phyloP scores from a whole-genome alignment of 2,329 filamentous ascomycete genomes.

The Pseudogymnoascus sp. region DNA sequence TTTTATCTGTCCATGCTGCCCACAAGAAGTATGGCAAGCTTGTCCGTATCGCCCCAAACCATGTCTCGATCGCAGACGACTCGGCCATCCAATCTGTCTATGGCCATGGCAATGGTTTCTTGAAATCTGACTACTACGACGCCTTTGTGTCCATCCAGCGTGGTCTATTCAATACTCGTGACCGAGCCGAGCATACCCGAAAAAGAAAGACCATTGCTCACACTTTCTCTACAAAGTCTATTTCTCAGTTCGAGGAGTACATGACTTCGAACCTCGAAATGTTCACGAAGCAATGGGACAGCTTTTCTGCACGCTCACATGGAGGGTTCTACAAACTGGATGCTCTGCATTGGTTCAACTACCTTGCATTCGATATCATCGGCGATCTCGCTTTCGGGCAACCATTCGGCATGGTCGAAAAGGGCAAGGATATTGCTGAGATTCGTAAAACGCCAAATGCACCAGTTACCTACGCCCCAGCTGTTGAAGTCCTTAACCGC shows the following conservation, averaged over 20 bases:
- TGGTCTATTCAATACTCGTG: slow-evolving; percentile 83
- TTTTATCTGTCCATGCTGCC: slow-evolving; percentile 53
- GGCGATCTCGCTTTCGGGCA: slow-evolving; percentile 62
- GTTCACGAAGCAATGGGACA: slow-evolving; percentile 68
- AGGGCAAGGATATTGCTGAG: slow-evolving; percentile 70
- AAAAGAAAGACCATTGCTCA: slow-evolving; percentile 87
- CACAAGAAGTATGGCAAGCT: slow-evolving; percentile 60
- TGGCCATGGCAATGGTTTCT: slow-evolving; percentile 64
- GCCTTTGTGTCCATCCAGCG: slow-evolving; percentile 82
- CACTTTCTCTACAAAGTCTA: slow-evolving; percentile 75
- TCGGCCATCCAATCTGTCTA: slow-evolving; percentile 67
- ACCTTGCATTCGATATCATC: slow-evolving; percentile 48
- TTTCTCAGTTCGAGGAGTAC: slow-evolving; percentile 82
- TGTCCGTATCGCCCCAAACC: slow-evolving; percentile 72
- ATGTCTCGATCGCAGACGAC: slow-evolving; percentile 71
- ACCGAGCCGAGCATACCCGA: slow-evolving; percentile 72
- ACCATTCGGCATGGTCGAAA: slow-evolving; percentile 75
- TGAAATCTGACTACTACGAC: slow-evolving; percentile 78
- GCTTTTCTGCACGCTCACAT: slow-evolving; percentile 40
- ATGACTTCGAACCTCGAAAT: slow-evolving; percentile 72
- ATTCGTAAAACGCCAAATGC: slow-evolving; percentile 55
- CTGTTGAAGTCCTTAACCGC: slow-evolving; percentile 82
- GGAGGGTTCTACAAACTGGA: slow-evolving; percentile 57
- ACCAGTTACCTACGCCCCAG: slow-evolving; percentile 62
- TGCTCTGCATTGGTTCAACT: slow-evolving; percentile 74